phyloP scores from a whole-genome alignment of 2,329 filamentous ascomycete species.

The Colletotrichum musae region DNA sequence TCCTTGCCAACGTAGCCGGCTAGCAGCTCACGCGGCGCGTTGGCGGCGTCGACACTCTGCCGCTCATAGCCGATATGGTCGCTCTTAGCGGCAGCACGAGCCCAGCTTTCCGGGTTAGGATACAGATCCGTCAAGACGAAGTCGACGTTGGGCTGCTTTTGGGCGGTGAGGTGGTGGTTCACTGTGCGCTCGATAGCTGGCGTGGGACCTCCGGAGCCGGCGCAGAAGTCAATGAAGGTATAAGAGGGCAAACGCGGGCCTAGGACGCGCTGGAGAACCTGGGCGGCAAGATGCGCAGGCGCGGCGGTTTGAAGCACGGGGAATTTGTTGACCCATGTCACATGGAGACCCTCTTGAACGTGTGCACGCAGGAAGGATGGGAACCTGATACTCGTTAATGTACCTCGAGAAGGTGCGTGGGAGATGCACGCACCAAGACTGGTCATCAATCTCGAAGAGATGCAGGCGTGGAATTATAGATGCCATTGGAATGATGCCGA shows the following conservation, averaged over 20 bases:
- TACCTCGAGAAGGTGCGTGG: conserved; percentile 15
- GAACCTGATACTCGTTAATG: conserved; percentile 64
- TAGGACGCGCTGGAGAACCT: conserved; percentile 67
- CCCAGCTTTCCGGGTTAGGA: conserved; percentile 75
- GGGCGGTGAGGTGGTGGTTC: conserved; percentile 60
- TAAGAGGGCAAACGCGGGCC: conserved; percentile 64
- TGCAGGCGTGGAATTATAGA: conserved; percentile 71
- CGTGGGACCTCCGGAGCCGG: conserved; percentile 80
- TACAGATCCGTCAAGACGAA: conserved; percentile 78
- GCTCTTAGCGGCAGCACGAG: conserved; percentile 64
- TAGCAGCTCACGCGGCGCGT: conserved; percentile 67
- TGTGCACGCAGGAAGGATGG: conserved; percentile 75
- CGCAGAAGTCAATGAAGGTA: conserved; percentile 82
- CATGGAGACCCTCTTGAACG: conserved; percentile 75
- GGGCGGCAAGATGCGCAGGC: conserved; percentile 73
- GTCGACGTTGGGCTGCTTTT: conserved; percentile 54
- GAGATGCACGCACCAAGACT: conserved; percentile 68
- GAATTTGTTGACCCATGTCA: conserved; percentile 73
- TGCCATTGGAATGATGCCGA: conserved; percentile 54
- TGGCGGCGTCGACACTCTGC: conserved; percentile 75
- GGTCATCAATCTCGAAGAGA: conserved; percentile 78
- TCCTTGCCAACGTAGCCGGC: conserved; percentile 48
- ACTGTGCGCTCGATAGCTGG: conserved; percentile 73
- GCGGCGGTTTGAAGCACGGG: conserved; percentile 70
- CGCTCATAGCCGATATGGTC: conserved; percentile 72